Conservation (phyloP, 192 early-diverging fungal species). For the Rhizophagus clarus region DNA sequence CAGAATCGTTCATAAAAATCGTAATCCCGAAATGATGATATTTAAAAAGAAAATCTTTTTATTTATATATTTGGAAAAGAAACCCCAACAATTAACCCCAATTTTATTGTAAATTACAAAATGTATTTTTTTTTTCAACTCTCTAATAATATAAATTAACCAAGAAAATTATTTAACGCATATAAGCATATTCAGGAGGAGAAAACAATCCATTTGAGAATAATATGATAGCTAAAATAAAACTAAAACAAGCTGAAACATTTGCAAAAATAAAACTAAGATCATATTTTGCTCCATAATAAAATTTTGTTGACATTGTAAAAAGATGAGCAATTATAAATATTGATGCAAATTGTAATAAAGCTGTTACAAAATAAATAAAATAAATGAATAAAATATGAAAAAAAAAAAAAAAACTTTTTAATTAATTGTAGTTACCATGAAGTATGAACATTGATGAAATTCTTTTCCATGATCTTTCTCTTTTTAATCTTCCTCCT, state of each 20-base stretch:
- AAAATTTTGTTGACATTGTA: neutral
- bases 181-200: neutral
- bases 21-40: no score
- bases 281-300: conserved; percentile 4
- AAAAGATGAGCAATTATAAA: conserved; percentile 4
- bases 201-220: conserved; percentile 5
- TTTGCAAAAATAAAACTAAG: conserved; percentile 8
- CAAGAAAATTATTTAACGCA: no score
- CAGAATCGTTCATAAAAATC: no score
- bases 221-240: neutral
- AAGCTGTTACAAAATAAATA: neutral
- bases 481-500: neutral
- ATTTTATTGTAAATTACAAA: no score
- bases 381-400: no score
- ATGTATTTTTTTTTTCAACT: no score
- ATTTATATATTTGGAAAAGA: no score
- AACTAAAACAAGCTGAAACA: neutral
- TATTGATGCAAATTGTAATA: neutral
- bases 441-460: neutral
- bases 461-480: neutral
- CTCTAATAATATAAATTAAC: no score
- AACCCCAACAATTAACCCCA: no score
- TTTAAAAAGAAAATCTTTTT: no score
- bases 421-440: neutral
- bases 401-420: neutral